Evolutionary conservation across 2,329 filamentous ascomycete species (phyloP).

Genomic region (Beauveria asiatica): DNA sequence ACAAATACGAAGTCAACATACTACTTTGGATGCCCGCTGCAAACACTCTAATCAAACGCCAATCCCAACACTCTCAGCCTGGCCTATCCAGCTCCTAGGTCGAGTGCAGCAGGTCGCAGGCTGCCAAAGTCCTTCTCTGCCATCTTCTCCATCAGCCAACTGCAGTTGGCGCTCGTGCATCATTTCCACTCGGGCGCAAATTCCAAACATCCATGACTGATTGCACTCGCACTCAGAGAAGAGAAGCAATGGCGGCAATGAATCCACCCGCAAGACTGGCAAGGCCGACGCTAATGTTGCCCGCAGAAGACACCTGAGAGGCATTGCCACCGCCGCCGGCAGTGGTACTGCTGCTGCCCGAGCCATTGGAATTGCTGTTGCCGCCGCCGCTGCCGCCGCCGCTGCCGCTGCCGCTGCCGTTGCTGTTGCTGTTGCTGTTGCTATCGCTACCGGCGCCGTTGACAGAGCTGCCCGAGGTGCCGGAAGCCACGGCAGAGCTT

Average conservation of each 20-base stretch:
- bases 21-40: too few species aligned
- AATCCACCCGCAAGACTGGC: not conserved
- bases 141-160: too few species aligned
- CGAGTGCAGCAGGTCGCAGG: too few species aligned
- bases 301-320: not conserved
- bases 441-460: not conserved
- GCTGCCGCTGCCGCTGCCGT: not conserved
- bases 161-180: too few species aligned
- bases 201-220: too few species aligned
- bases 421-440: not conserved
- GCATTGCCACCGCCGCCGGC: not conserved
- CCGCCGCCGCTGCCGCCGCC: not conserved
- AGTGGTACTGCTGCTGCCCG: not conserved
- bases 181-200: not conserved
- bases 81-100: too few species aligned
- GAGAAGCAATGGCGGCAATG: constrained; percentile 2
- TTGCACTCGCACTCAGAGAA: not conserved
- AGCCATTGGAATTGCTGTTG: not conserved
- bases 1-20: too few species aligned
- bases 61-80: too few species aligned
- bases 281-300: not conserved
- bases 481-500: not conserved
- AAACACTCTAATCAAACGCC: too few species aligned
- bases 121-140: too few species aligned
- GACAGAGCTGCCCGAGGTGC: not conserved